Base-by-base conservation (phyloP, 2,329 filamentous ascomycete species). In the Colletotrichum chrysophilum region DNA sequence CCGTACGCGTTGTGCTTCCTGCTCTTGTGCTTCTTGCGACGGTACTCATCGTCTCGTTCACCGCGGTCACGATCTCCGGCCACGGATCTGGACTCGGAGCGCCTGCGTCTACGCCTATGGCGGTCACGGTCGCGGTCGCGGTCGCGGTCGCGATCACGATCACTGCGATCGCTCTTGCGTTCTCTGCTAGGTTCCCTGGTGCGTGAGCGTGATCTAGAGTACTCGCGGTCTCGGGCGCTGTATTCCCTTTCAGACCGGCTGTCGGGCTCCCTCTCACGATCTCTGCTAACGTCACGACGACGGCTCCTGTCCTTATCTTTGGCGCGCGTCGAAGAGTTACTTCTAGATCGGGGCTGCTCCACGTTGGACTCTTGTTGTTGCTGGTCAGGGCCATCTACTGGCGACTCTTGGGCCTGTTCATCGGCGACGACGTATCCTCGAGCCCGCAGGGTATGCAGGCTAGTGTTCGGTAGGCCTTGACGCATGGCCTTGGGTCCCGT, bases 401-500 rank as follows among this genome's bases (percentile, higher is more conserved):
- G 79, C 70, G 70, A 60, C 56, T 75, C 68, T 28, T 74, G 77
- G 13, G 56, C 43, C 55, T 66, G 80, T 66, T 86, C 83, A 78
- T 86, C 86, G 78, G 83, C 84, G 48, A 89, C 85, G 78, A 84
- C 88, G 80, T 86, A 87, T 52, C 88, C 89, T 77, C 88, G 85
- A 28, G 90, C 90, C 77, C 91, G 87, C 83, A 93, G 83, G 80
- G 94, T 91, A 78, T 93, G 90, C 69, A 94, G 90, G 79, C 94
- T 95, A 73, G 93, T 96, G 83, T 97, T 97, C 67, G 95, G 94
- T 13, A 96, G 88, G 34, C 96, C 95, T 84, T 97, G 94, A 77
- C 96, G 91, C 95, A 98, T 98, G 21, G 97, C 97, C 85, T 97
- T 96, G 64, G 97, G 97, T 12, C 96, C 97, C 70, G 94, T 98